phyloP scores from a whole-genome alignment of 495 filamentous ascomycete genomes.

The Opeltia flavorubescens region DNA sequence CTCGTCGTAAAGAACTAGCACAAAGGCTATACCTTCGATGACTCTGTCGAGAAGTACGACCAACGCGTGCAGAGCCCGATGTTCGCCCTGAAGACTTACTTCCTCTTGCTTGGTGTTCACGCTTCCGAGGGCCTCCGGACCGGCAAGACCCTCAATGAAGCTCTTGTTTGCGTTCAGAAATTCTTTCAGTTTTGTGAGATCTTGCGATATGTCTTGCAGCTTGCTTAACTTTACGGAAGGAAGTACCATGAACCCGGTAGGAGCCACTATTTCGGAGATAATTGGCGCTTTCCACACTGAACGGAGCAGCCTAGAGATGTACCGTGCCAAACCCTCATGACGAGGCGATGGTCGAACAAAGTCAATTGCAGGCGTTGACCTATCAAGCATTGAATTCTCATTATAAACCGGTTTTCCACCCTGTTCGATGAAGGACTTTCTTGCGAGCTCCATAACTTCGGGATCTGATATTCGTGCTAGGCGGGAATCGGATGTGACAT shows the following conservation, averaged over 20 bases:
- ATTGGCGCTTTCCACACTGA: slow-evolving; percentile 70
- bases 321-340: slow-evolving; percentile 75
- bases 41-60: slow-evolving; percentile 69
- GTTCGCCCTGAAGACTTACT: slow-evolving; percentile 77
- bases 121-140: slow-evolving; percentile 62
- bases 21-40: slow-evolving; percentile 91
- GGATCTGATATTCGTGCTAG: slow-evolving; percentile 62
- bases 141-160: slow-evolving; percentile 84
- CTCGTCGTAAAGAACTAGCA: slow-evolving; percentile 85
- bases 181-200: slow-evolving; percentile 58
- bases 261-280: slow-evolving; percentile 37
- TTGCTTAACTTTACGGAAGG: slow-evolving; percentile 45
- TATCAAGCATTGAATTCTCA: slow-evolving; percentile 56
- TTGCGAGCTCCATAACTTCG: slow-evolving; percentile 64
- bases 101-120: slow-evolving; percentile 73
- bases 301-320: slow-evolving; percentile 71
- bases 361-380: slow-evolving; percentile 47
- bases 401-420: slow-evolving; percentile 71
- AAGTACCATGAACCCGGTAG: slow-evolving; percentile 36
- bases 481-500: slow-evolving; percentile 56
- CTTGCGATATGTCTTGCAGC: slow-evolving; percentile 60
- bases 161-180: slow-evolving; percentile 76
- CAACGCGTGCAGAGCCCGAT: slow-evolving; percentile 78
- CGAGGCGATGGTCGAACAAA: slow-evolving; percentile 75
- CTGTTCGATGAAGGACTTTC: slow-evolving; percentile 75